These are phyloP conservation scores for Lophium mytilinum DNA, from an alignment of 495 filamentous ascomycete species.

Conservation along the genomic window DNA sequence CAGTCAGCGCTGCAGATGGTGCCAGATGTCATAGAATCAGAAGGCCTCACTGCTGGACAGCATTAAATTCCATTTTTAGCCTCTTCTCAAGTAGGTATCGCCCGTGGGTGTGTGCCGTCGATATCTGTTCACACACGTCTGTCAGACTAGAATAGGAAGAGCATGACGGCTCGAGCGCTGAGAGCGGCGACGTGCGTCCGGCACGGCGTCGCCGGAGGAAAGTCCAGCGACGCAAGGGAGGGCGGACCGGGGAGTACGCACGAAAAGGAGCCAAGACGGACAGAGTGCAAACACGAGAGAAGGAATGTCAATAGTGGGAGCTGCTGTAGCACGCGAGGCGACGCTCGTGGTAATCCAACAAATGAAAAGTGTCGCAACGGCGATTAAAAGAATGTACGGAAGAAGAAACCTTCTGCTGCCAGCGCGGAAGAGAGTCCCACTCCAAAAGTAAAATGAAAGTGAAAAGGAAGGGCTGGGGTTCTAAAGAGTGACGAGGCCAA, in stretches of 20 bases:
- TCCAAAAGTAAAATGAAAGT: conserved; percentile 24
- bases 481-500: conserved; percentile 30
- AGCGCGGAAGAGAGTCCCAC: conserved; percentile 26
- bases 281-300: conserved; percentile 4
- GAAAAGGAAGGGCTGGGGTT: conserved; percentile 17
- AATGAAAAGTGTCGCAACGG: conserved; percentile 15
- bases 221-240: conserved; percentile 2
- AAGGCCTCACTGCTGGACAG: conserved; percentile 27
- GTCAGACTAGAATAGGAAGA: conserved; percentile 16
- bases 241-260: conserved; percentile 7
- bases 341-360: conserved; percentile 6
- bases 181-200: conserved; percentile 12
- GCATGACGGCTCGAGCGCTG: conserved; percentile 3
- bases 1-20: conserved; percentile 7
- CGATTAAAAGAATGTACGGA: conserved; percentile 26
- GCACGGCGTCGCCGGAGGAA: neutral
- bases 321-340: conserved; percentile 14
- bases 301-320: conserved; percentile 27
- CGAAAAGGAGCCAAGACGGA: conserved; percentile 10
- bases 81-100: conserved; percentile 6
- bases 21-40: neutral
- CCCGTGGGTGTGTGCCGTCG: conserved; percentile 14
- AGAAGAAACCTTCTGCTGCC: conserved; percentile 20
- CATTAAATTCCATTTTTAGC: conserved; percentile 33
- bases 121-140: conserved; percentile 13